These are phyloP conservation scores for Clavariopsis aquatica DNA, from an alignment of 495 filamentous ascomycete species.

Conservation along the genomic window DNA sequence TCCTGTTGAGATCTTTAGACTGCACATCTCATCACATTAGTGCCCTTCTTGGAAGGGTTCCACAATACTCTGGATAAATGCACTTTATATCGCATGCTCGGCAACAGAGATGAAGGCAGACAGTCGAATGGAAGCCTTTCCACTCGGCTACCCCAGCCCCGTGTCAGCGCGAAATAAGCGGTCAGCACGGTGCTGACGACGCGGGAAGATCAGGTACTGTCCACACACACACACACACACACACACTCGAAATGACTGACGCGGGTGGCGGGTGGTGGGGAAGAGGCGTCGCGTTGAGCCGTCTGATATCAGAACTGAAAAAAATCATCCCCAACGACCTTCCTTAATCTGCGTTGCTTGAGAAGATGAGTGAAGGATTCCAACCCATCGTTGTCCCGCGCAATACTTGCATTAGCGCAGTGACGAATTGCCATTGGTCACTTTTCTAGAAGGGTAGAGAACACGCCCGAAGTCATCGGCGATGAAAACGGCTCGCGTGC, in stretches of 20 bases:
- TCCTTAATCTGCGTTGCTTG: too few species aligned
- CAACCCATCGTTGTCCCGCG: neutral
- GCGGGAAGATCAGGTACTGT: constrained; percentile 23
- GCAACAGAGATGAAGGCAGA: neutral
- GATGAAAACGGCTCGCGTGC: neutral
- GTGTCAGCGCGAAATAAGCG: neutral
- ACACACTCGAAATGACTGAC: neutral
- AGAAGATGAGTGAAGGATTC: too few species aligned
- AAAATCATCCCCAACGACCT: neutral
- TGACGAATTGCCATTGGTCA: neutral
- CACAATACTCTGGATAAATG: constrained; percentile 32
- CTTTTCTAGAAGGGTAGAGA: neutral
- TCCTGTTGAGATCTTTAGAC: constrained; percentile 11
- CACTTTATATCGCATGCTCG: constrained; percentile 5
- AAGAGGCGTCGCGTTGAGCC: neutral
- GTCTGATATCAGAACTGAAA: neutral
- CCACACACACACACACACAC: too few species aligned
- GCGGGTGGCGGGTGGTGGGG: neutral
- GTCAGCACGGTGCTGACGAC: constrained; percentile 13
- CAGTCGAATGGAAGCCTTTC: neutral
- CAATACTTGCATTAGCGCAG: neutral
- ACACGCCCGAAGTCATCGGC: neutral
- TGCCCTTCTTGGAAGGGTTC: neutral
- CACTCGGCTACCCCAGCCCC: constrained; percentile 2
- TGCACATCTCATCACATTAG: constrained; percentile 16